Evolutionary conservation across 1,139 yeast species (phyloP), one percentile per base, ranked within the genome.

Genomic region (Scheffersomyces parashehatae): DNA sequence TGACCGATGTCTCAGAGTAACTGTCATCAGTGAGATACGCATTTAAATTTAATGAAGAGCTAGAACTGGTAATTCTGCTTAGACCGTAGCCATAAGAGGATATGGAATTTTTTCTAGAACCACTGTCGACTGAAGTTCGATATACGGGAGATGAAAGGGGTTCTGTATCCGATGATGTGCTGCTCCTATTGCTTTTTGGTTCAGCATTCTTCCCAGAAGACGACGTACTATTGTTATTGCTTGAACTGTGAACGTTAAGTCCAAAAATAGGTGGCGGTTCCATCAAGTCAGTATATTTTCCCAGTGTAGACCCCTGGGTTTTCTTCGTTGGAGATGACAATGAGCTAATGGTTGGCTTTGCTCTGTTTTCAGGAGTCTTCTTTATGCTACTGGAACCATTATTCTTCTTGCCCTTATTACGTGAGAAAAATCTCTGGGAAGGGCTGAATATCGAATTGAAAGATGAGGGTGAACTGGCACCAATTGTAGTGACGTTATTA

Each of bases 1-100:
- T 40, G 28, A 42, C 20, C 12, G 55, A 46, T 4, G 29, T 35
- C 4, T 45, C 31, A 5, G 58, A 50, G 28, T 47, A 54, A 5
- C 57, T 51, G 36, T 67, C 74, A 47, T 73, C 78, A 4, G 77
- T 72, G 39, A 74, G 59, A 47, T 72, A 74, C 7, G 76, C 78
- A 50, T 74, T 68, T 41, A 74, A 62, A 49, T 74, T 74, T 35
- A 74, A 60, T 31, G 76, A 70, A 29, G 76, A 69, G 43, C 68
- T 68, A 15, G 75, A 68, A 48, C 77, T 70, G 35, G 77, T 64
- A 29, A 73, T 70, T 35, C 70, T 56, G 40, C 65, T 55, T 10
- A 73, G 54, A 5, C 65, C 66, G 41, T 56, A 58, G 5, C 55
- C 44, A 20, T 20, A 20, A 2, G 68, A 62, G 3, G 49, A 40